Base-by-base conservation (phyloP, 805 yeast species). In the Candida arabinofermentans region DNA sequence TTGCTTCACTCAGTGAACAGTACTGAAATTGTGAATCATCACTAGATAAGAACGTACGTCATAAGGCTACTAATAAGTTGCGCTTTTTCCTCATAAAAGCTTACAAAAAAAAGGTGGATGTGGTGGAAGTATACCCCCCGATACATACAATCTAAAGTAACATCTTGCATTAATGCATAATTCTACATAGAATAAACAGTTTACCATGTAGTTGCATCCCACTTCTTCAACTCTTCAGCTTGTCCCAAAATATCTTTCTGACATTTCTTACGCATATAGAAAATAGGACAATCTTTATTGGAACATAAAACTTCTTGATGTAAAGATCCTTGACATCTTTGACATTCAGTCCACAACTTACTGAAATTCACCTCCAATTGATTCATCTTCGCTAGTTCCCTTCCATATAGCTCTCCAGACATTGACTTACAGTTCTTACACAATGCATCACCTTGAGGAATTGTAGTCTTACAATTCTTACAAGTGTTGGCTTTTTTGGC, bases 321-420 rank as follows among this genome's bases (percentile, higher is more conserved):
- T 41, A 95, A 67, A 21, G 93, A 86, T 0, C 98, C 98, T 54
- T 95, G 97, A 63, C 99, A 93, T 44, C 97, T 71, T 66, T 93
- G 99, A 61, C 99, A 95, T 59, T 93, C 96, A 0, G 98, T 91
- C 99, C 99, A 93, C 48, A 93, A 67, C 49, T 95, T 71, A 3
- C 96, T 81, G 55, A 88, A 93, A 52, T 83, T 82, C 45, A 79
- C 75, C 59, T 93, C 96, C 45, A 91, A 65, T 33, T 78, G 80
- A 58, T 88, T 84, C 72, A 90, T 81, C 44, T 79, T 82, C 3
- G 86, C 83, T 36, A 93, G 65, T 9, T 93, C 89, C 44, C 81
- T 78, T n/a, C 88, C 80, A 57, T 88, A 93, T 21, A 90, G 62
- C 51, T 79, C 84, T 2, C 93, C 89, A 0, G 91, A 86, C 48